Evolutionary conservation across 352 stramenopile species (phyloP), one percentile per base, ranked within the genome.

Genomic region (Blastocystis sp.): DNA sequence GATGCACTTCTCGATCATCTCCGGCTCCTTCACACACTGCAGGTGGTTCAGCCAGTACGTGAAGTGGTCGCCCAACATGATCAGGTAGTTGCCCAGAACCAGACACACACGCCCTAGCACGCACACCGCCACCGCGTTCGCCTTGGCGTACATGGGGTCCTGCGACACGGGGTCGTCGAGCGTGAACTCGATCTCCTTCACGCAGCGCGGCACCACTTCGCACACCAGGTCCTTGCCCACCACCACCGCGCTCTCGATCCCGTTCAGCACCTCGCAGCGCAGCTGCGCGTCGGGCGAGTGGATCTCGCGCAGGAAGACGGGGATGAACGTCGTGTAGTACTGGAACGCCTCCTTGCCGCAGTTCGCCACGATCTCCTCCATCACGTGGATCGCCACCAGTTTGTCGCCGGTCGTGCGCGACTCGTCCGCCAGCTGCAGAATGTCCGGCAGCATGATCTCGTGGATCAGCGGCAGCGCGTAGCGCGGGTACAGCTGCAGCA

Each of bases 301-400:
- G 19, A 89, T 29, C 39, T 89, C 79, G 45, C 63, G 63, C 21
- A 74, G 60, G 63, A 89, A 89, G 41, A 89, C 79, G 21, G 79
- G 79, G 10, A 89, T 35, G 50, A 89, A 89, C 35, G 33, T 45
- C 31, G 79, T 45, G 59, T 89, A 89, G 60, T 89, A 89, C 21
- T 55, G 37, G 59, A 69, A 79, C 9, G 79, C 79, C 1, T 77
- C 79, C 39, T 77, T 80, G 29, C 79, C 79, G 41, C 79, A 89
- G 37, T 78, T 63, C 61, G 62, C 60, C 29, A 89, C 67, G 31
- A 89, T 89, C 29, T 89, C 70, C 55, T 74, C 79, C 63, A 89
- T 89, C 1, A 89, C 79, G 37, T 59, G 35, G 19, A 89, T 31
- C 12, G 35, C 79, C 24, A 89, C 37, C 26, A 80, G 31, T 19